Base-by-base conservation (phyloP, 768 basidiomycete species). In the Termitomyces sp. region DNA sequence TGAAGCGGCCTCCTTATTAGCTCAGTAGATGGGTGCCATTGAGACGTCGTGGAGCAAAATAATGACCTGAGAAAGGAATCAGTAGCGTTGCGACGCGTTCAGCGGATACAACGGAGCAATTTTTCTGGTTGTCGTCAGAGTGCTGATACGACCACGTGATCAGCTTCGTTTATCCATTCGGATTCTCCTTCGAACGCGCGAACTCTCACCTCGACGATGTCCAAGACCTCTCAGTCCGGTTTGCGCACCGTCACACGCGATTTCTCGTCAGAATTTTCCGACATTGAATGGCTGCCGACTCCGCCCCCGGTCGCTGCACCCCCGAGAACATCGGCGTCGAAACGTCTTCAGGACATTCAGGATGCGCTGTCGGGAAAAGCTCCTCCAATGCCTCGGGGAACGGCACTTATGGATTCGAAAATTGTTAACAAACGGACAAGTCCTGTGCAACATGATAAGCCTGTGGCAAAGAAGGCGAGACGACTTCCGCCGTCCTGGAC, bases 191-290 rank as follows among this genome's bases (percentile, higher is more conserved):
- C 24, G 10, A 8, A 36, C 29, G 50, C 37, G 37, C 50, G 50
- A 10, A 22, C 36, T 51, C 26, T 52, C 22, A 18, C 24, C 22
- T 46, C 55, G 8, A 56, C 56, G 12, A 71, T 71, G 62, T 61
- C 70, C 27, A 76, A 73, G 56, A 57, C 73, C 14, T 69, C 77
- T 16, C 74, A 74, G 62, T 90, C 88, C 0, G 89, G 88, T 1
- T 77, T 91, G 24, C 72, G 80, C 36, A 76, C 78, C 1, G 60
- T 90, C 46, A 76, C 77, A 61, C 80, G 90, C 57, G 83, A 90
- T 68, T 91, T 82, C 67, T 87, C 71, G 60, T 68, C 67, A 0
- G 66, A 72, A 4, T 37, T 67, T 3, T 66, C 20, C 10, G 73
- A 77, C 27, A 76, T 78, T 51, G 69, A 74, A 12, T 80, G 80